A percentile compares a stretch with the other conserved stretches of the same genome.
Conservation (phyloP, 176 grass and related monocot species). For the Thalia dealbata region DNA sequence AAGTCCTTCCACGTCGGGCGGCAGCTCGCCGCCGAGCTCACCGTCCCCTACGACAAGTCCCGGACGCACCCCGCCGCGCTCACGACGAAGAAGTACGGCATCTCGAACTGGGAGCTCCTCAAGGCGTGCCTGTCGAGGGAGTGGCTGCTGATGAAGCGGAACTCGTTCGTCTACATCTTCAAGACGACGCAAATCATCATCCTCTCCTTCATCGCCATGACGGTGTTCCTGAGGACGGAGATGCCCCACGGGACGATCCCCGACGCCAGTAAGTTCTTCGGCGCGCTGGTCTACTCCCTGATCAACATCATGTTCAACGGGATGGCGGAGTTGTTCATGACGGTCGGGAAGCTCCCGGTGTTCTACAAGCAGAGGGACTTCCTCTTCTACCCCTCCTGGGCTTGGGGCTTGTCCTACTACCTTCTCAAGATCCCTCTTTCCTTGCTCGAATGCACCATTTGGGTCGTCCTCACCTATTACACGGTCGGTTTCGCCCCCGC, state of each 20-base stretch:
- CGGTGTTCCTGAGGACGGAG: constrained; percentile 40
- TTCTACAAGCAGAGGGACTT: constrained; percentile 60
- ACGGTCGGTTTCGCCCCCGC: constrained; percentile 49
- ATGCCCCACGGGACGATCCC: constrained; percentile 28
- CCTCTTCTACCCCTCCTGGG: constrained; percentile 48
- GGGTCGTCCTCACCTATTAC: constrained; percentile 48
- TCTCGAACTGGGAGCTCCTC: constrained; percentile 43
- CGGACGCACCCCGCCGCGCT: constrained; percentile 49
- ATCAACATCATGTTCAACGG: constrained; percentile 46
- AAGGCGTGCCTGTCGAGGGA: constrained; percentile 43
- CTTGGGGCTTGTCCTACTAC: constrained; percentile 33
- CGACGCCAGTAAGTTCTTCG: constrained; percentile 32
- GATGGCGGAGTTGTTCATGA: constrained; percentile 37
- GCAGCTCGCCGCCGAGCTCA: constrained; percentile 31
- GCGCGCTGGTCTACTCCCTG: constrained; percentile 30
- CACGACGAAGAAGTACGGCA: constrained; percentile 41
- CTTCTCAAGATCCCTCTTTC: constrained; percentile 45
- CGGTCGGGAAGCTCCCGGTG: constrained; percentile 43
- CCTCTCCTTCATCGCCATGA: constrained; percentile 38
- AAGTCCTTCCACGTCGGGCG: constrained; percentile 40
- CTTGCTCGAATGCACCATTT: constrained; percentile 32
- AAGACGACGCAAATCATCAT: constrained; percentile 31
- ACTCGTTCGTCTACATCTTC: constrained; percentile 27
- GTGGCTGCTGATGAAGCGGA: constrained; percentile 57
- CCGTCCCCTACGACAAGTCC: constrained; percentile 44